Evolutionary conservation across 2,329 filamentous ascomycete species (phyloP).

Genomic region (Aureobasidium vineae): DNA sequence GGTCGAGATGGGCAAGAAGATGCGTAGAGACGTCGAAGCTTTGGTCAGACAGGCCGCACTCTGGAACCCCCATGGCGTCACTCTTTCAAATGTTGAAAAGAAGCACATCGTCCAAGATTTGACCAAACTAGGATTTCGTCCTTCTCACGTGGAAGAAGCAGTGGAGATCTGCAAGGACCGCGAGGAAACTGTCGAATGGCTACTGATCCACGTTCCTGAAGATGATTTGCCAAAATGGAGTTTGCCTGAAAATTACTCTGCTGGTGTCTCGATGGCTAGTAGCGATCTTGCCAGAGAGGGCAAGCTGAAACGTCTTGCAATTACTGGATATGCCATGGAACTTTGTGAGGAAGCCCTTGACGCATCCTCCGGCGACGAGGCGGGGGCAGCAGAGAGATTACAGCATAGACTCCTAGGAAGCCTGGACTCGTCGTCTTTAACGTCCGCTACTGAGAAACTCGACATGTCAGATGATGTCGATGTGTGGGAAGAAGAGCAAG

Average conservation of each 20-base stretch:
- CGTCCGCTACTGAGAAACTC: constrained; percentile 40
- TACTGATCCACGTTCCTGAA: constrained; percentile 94
- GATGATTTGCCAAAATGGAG: constrained; percentile 94
- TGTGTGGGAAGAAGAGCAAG: constrained; percentile 82
- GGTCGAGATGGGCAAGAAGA: constrained; percentile 86
- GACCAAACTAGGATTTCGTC: constrained; percentile 76
- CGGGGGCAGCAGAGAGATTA: constrained; percentile 71
- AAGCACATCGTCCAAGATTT: constrained; percentile 69
- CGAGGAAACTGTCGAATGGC: constrained; percentile 92
- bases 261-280: constrained; percentile 81
- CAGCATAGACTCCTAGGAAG: constrained; percentile 63
- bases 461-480: constrained; percentile 45
- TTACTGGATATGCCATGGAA: constrained; percentile 81
- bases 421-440: constrained; percentile 30
- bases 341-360: constrained; percentile 78
- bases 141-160: constrained; percentile 85
- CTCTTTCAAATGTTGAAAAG: constrained; percentile 60
- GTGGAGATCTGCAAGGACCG: constrained; percentile 82
- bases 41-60: constrained; percentile 73
- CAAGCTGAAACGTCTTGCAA: constrained; percentile 75
- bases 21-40: constrained; percentile 73
- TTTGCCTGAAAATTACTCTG: constrained; percentile 85
- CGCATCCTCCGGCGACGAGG: constrained; percentile 68
- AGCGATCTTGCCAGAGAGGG: constrained; percentile 78
- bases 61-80: constrained; percentile 81